Base-by-base conservation (phyloP, 2,329 filamentous ascomycete species). In the Hypomyces perniciosus region DNA sequence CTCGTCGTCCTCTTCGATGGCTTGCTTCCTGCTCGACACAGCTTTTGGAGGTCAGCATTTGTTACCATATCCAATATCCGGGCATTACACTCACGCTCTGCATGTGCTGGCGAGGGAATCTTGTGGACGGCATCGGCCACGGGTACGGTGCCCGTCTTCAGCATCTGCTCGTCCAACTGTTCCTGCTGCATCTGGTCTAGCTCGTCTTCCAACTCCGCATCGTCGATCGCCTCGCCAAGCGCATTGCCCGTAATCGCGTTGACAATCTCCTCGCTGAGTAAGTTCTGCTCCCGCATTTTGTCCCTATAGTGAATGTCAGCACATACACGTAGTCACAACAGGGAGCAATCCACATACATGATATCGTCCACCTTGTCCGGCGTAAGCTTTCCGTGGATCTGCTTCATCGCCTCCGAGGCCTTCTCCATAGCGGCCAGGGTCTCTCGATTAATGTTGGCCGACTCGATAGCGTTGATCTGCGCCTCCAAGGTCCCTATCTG, bases 401-500 rank as follows among this genome's bases (percentile, higher is more conserved):
- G 77, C 75, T 91, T 86, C 91, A 99, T 97, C 34, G 92, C 93
- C 54, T 84, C 75, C 58, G 88, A 84, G 8, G 93, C 92, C 66
- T 85, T 85, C 80, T 95, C 86, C 90, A 99, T 96, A 6, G 91
- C 92, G 59, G 86, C 81, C 57, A 97, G 77, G 9, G 93, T 99
- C 77, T 96, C 91, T 72, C 92, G 85, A 78, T 99, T 99, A 76
- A 99, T 96, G 69, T 97, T 99, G 55, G 93, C 93, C 44, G 91
- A 90, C 72, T 99, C 93, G 75, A 99, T 97, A 54, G 88, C 86
- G 69, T 93, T 93, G 65, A 97, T 95, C 69, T 99, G 90, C 65
- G 91, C 87, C 70, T 99, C 93, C 41, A 99, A 78, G 26, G 93
- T 95, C 62, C 84, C 83, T 65, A 97, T 95, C 72, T 97, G 92